Percentiles rank a stretch among this genome's conserved stretches.
Evolutionary conservation across 1,284 basidiomycete genomes (phyloP).

Genomic region (Agaricales sp.): DNA sequence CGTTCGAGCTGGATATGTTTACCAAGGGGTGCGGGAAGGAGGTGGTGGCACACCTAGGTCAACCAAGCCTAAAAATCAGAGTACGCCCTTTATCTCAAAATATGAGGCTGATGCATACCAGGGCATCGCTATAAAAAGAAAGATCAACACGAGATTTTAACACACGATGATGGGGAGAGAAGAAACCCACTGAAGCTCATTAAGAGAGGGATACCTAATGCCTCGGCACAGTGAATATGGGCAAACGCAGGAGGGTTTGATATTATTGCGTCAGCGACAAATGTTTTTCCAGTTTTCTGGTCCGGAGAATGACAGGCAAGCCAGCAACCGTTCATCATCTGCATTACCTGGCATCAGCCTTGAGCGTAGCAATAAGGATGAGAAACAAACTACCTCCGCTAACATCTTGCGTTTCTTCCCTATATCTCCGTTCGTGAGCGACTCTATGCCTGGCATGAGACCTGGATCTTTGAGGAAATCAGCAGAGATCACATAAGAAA

Average conservation of each 20-base stretch:
- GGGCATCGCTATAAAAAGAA: constrained; percentile 43
- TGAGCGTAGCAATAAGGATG: constrained; percentile 1
- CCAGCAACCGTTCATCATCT: constrained; percentile 55
- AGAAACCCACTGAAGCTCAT: constrained; percentile 42
- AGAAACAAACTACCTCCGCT: constrained; percentile 18
- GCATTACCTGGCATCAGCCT: background rate
- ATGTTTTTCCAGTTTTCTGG: constrained; percentile 28
- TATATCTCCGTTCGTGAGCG: constrained; percentile 38
- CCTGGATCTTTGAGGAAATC: constrained; percentile 30
- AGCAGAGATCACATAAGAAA: constrained; percentile 3
- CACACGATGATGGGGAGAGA: constrained; percentile 2
- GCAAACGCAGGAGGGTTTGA: constrained; percentile 57
- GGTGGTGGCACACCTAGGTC: constrained; percentile 37
- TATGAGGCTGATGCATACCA: constrained; percentile 28
- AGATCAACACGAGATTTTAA: constrained; percentile 2
- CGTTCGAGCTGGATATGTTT: constrained; percentile 41
- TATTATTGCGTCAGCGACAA: constrained; percentile 55
- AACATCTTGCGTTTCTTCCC: constrained; percentile 37
- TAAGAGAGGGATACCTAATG: constrained; percentile 47
- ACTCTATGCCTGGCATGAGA: constrained; percentile 39
- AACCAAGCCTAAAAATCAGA: background rate
- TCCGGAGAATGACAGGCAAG: constrained; percentile 38
- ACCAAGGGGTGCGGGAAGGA: constrained; percentile 58
- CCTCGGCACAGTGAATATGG: constrained; percentile 56
- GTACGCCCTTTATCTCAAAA: background rate